phyloP scores from a whole-genome alignment of 2,329 filamentous ascomycete species.

The Fusarium austroafricanum region DNA sequence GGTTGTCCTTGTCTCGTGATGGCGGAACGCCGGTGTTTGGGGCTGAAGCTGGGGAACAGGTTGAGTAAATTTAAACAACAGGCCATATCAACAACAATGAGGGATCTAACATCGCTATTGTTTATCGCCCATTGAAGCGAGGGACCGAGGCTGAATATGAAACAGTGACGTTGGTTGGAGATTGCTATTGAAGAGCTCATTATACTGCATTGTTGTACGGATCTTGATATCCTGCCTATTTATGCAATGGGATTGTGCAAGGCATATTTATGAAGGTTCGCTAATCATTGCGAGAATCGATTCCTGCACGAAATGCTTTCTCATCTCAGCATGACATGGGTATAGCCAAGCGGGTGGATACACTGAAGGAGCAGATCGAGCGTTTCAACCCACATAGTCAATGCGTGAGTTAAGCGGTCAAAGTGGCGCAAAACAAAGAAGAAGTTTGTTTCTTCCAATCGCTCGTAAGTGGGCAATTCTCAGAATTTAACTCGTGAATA shows the following conservation, averaged over 20 bases:
- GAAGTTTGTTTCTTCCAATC: slow-evolving; percentile 29
- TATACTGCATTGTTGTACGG: neutral
- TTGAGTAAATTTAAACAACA: slow-evolving; percentile 11
- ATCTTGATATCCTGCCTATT: neutral
- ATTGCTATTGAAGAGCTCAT: slow-evolving; percentile 3
- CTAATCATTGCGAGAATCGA: neutral
- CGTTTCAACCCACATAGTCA: slow-evolving; percentile 42
- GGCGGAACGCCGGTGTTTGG: slow-evolving; percentile 34
- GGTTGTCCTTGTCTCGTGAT: slow-evolving; percentile 9
- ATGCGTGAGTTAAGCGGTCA: slow-evolving; percentile 36
- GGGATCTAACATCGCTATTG: neutral
- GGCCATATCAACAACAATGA: slow-evolving; percentile 4
- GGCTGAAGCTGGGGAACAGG: slow-evolving; percentile 13
- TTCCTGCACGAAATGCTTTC: slow-evolving; percentile 13
- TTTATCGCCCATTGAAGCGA: slow-evolving; percentile 1
- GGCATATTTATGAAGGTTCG: neutral
- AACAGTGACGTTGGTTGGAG: slow-evolving; percentile 26
- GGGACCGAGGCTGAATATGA: slow-evolving; percentile 19
- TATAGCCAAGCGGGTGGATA: slow-evolving; percentile 27
- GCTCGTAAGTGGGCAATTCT: neutral
- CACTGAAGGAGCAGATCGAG: slow-evolving; percentile 6
- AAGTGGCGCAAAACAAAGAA: slow-evolving; percentile 30
- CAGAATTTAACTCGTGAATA: neutral
- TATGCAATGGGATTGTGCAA: neutral
- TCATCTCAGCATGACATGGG: slow-evolving; percentile 24